Conservation (phyloP, 176 grass and related monocot genomes). For the Zea luxurians region DNA sequence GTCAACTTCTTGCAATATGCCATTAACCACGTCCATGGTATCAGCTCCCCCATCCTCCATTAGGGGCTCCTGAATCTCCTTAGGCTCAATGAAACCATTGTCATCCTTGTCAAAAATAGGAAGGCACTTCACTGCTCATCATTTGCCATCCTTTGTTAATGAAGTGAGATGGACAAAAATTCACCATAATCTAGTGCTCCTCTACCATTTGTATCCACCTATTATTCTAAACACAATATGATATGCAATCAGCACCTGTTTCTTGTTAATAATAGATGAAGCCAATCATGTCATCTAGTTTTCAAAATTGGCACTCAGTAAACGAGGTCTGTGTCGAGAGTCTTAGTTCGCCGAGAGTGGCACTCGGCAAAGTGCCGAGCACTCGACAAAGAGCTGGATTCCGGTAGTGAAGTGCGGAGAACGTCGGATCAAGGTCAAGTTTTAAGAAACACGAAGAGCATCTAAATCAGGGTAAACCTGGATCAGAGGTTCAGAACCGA, state of each 20-base stretch:
- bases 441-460: no score
- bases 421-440: no score
- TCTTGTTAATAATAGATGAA: not conserved
- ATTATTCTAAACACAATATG: slow-evolving; percentile 28
- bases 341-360: no score
- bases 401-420: no score
- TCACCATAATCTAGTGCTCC: slow-evolving; percentile 83
- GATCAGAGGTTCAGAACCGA: no score
- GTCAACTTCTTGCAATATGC: slow-evolving; percentile 81
- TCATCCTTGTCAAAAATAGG: slow-evolving; percentile 78
- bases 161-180: slow-evolving; percentile 83
- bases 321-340: no score
- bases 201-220: slow-evolving; percentile 76
- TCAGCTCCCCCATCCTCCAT: slow-evolving; percentile 55
- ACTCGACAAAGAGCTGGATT: no score
- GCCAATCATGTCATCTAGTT: slow-evolving; percentile 17
- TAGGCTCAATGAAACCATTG: slow-evolving; percentile 76
- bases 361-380: no score
- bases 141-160: slow-evolving; percentile 83
- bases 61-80: slow-evolving; percentile 69
- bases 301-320: not conserved
- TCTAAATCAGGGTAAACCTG: no score
- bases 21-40: slow-evolving; percentile 66
- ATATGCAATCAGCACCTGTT: slow-evolving; percentile 11
- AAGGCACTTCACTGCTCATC: slow-evolving; percentile 81